phyloP scores from a whole-genome alignment of 345 rosid species.

The Eucalyptus grandis region DNA sequence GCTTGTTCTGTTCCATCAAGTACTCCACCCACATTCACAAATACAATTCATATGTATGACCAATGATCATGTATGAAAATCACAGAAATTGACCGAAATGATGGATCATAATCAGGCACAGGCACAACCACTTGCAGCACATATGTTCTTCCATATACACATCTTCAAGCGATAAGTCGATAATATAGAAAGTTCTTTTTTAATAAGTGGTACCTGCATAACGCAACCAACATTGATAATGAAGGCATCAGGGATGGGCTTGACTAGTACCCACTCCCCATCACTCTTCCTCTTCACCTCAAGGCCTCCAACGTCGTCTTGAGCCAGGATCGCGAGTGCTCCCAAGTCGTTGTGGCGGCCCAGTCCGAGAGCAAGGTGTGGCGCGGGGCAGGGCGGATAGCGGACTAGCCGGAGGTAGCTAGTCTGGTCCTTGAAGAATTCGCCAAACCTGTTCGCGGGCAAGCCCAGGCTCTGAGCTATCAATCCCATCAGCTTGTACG shows the following conservation, averaged over 20 bases:
- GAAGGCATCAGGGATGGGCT: conserved; percentile 10
- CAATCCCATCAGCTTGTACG: conserved; percentile 27
- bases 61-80: neutral
- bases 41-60: neutral
- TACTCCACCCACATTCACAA: neutral
- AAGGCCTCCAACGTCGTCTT: conserved; percentile 23
- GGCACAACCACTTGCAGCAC: neutral
- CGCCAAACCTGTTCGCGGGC: conserved; percentile 26
- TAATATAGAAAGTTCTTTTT: neutral
- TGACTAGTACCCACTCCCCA: conserved; percentile 21
- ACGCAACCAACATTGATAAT: neutral
- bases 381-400: conserved; percentile 19
- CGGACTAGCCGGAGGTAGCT: conserved; percentile 13
- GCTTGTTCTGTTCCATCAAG: neutral
- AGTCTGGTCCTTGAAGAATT: conserved; percentile 40
- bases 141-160: neutral
- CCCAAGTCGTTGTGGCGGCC: conserved; percentile 17
- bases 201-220: neutral
- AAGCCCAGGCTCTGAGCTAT: conserved; percentile 50
- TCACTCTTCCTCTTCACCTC: conserved; percentile 18
- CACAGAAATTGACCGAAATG: neutral
- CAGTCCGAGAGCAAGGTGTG: conserved; percentile 15
- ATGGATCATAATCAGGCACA: neutral
- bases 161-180: neutral
- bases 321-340: conserved; percentile 10